Percentiles rank a stretch among this genome's conserved stretches.
phyloP scores from a whole-genome alignment of 2,329 filamentous ascomycete species.

The Penicillium sp. region DNA sequence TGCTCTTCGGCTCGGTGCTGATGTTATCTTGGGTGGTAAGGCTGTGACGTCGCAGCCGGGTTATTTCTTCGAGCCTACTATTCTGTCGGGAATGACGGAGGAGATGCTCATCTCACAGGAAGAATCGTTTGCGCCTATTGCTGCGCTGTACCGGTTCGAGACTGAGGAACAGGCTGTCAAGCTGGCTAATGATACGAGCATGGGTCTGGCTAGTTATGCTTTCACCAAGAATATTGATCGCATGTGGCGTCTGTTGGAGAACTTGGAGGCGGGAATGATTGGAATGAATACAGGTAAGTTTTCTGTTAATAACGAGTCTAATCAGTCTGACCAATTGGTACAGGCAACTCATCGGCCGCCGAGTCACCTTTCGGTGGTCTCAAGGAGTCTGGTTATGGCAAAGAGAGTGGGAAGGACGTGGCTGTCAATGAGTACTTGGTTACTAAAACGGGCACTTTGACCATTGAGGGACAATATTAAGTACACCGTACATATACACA shows the following conservation, averaged over 20 bases:
- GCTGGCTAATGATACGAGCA: conserved; percentile 53
- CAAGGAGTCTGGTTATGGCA: conserved; percentile 60
- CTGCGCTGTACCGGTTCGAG: conserved; percentile 56
- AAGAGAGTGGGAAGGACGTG: conserved; percentile 59
- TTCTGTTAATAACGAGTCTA: neutral
- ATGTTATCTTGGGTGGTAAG: conserved; percentile 53
- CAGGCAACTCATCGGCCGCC: conserved; percentile 55
- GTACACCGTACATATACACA: neutral
- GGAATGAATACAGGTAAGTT: conserved; percentile 53
- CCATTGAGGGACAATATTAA: conserved; percentile 49
- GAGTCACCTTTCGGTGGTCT: conserved; percentile 61
- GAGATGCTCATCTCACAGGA: conserved; percentile 53
- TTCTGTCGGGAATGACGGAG: conserved; percentile 51
- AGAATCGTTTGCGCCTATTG: conserved; percentile 58
- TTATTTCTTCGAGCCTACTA: conserved; percentile 63
- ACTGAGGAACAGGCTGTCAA: conserved; percentile 56
- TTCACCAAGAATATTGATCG: conserved; percentile 62
- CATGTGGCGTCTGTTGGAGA: conserved; percentile 58
- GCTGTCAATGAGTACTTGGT: conserved; percentile 55
- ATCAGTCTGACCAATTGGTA: neutral
- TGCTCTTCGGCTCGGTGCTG: conserved; percentile 55
- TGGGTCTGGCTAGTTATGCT: conserved; percentile 59
- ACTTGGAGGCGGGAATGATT: conserved; percentile 61
- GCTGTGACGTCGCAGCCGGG: conserved; percentile 45
- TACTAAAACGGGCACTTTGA: conserved; percentile 58